Evolutionary conservation across 306 rosid species (phyloP).

Genomic region (Parietaria judaica): DNA sequence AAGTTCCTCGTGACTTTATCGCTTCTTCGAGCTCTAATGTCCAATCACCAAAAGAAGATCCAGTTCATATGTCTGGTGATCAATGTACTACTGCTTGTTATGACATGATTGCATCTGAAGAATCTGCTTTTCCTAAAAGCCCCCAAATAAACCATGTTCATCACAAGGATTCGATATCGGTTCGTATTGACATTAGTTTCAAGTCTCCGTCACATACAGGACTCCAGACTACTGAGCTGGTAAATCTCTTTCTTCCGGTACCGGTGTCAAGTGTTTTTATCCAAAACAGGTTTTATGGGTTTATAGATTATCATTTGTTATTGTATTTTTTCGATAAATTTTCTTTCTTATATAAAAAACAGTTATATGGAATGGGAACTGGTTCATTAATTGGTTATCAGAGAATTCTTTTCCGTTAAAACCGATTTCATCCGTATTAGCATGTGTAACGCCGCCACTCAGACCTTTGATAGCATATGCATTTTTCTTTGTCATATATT

Average conservation of each 20-base stretch:
- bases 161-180: conserved; percentile 50
- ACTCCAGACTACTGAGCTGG: conserved; percentile 89
- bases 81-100: conserved; percentile 36
- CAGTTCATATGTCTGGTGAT: conserved; percentile 32
- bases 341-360: no score
- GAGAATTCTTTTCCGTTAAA: no score
- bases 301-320: background rate
- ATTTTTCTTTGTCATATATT: no score
- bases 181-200: conserved; percentile 89
- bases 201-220: conserved; percentile 90
- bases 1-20: conserved; percentile 74
- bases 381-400: no score
- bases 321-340: no score
- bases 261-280: background rate
- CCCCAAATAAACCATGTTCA: conserved; percentile 38
- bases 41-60: conserved; percentile 74
- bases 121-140: conserved; percentile 40
- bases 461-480: no score
- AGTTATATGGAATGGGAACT: no score
- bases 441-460: no score
- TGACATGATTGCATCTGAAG: conserved; percentile 46
- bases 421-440: no score
- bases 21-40: conserved; percentile 44
- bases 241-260: conserved; percentile 17
- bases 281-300: background rate